phyloP scores from a whole-genome alignment of 108 stramenopile species.

The Chaetoceros tenuissimus region DNA sequence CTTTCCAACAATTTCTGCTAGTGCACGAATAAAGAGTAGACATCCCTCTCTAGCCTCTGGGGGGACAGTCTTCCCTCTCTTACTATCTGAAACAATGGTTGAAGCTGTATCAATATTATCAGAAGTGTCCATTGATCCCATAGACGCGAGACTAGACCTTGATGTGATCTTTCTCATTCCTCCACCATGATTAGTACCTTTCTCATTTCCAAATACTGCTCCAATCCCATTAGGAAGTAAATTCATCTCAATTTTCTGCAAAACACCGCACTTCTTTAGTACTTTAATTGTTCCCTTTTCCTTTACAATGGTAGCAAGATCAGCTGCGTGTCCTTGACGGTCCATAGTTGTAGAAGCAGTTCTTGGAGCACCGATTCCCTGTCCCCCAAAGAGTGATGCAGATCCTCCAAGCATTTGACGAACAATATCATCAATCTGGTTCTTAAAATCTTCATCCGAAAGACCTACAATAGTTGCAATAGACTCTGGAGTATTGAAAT shows the following conservation, averaged over 20 bases:
- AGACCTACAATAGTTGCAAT: slow-evolving; percentile 26
- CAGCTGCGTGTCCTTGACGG: slow-evolving; percentile 62
- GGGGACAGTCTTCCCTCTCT: slow-evolving; percentile 65
- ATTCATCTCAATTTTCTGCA: slow-evolving; percentile 59
- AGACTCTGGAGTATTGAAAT: slow-evolving; percentile 32
- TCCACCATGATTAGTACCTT: slow-evolving; percentile 5
- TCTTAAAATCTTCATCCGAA: slow-evolving; percentile 25
- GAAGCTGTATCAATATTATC: neutral
- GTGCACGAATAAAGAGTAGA: slow-evolving; percentile 63
- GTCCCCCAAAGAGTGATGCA: slow-evolving; percentile 32
- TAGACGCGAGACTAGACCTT: slow-evolving; percentile 6
- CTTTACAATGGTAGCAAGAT: slow-evolving; percentile 59
- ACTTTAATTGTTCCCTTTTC: slow-evolving; percentile 46
- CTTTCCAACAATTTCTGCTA: slow-evolving; percentile 63
- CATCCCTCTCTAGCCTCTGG: slow-evolving; percentile 77
- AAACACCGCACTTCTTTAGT: slow-evolving; percentile 61
- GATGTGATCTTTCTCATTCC: slow-evolving; percentile 2
- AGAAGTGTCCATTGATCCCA: neutral
- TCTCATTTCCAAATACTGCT: slow-evolving; percentile 41
- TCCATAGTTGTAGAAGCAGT: slow-evolving; percentile 58
- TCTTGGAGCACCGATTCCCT: slow-evolving; percentile 38
- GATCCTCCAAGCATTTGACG: slow-evolving; percentile 55
- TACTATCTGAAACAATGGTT: slow-evolving; percentile 30
- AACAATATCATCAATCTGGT: slow-evolving; percentile 36
- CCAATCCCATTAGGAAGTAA: slow-evolving; percentile 66